These are phyloP conservation scores for Oryza glaberrima DNA, from an alignment of 176 grass and related monocot species.

Conservation along the genomic window DNA sequence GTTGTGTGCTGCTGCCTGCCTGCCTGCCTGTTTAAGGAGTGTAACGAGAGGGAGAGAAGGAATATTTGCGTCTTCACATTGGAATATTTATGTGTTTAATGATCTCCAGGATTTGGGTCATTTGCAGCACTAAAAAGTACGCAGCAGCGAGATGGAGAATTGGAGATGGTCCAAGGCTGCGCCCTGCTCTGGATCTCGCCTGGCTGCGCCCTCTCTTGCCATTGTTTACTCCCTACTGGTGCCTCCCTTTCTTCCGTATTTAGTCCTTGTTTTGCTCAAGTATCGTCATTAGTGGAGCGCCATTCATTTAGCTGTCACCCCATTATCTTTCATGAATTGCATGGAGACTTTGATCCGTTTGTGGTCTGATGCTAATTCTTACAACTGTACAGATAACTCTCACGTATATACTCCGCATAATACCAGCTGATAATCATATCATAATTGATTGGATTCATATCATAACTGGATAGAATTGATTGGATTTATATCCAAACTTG, in stretches of 20 bases:
- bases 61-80: constrained; percentile 16
- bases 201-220: background rate
- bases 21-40: background rate
- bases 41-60: background rate
- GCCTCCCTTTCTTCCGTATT: too few species aligned
- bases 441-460: too few species aligned
- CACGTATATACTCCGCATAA: too few species aligned
- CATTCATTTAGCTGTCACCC: constrained; percentile 20
- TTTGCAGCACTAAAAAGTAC: constrained; percentile 25
- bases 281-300: constrained; percentile 15
- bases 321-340: background rate
- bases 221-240: background rate
- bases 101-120: constrained; percentile 28
- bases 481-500: too few species aligned
- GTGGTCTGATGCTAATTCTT: background rate
- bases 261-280: background rate
- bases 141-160: background rate
- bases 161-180: constrained; percentile 6
- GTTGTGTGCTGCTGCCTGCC: background rate
- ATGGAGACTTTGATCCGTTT: background rate
- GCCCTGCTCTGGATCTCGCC: constrained; percentile 26
- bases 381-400: background rate
- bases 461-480: too few species aligned
- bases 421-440: too few species aligned
- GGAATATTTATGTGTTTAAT: constrained; percentile 2